Evolutionary conservation across 2,329 filamentous ascomycete genomes (phyloP).

Genomic region (Chaetomium olivaceum): DNA sequence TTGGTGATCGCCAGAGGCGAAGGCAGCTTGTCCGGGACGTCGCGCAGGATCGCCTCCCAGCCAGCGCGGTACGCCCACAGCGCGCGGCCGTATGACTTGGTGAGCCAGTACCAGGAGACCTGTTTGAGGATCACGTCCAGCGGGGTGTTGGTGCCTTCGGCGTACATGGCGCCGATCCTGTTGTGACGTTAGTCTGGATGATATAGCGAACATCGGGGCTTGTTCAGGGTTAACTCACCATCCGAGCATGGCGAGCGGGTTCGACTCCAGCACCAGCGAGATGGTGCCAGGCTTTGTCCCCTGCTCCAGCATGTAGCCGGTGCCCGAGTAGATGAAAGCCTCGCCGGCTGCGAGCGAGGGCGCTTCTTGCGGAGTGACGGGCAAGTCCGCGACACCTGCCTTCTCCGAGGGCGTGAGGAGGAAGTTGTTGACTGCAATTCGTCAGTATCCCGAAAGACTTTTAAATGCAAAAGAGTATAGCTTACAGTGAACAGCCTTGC

Average conservation of each 20-base stretch:
- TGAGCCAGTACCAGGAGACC: slow-evolving; percentile 20
- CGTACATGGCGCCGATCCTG: slow-evolving; percentile 17
- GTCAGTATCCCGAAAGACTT: not conserved
- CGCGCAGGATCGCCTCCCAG: slow-evolving; percentile 12
- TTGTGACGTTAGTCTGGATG: not conserved
- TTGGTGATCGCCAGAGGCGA: slow-evolving; percentile 18
- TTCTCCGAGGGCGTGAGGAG: slow-evolving; percentile 26
- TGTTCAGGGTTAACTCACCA: slow-evolving; percentile 40
- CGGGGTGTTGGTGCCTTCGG: not conserved
- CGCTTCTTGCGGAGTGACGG: slow-evolving; percentile 39
- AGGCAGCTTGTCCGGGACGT: not conserved
- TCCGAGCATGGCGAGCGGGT: slow-evolving; percentile 56
- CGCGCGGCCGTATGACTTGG: slow-evolving; percentile 7
- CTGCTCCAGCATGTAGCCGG: slow-evolving; percentile 55
- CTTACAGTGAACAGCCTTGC: slow-evolving; percentile 45
- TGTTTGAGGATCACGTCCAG: slow-evolving; percentile 14
- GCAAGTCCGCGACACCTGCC: slow-evolving; percentile 11
- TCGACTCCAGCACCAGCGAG: slow-evolving; percentile 53
- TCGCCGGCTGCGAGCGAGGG: slow-evolving; percentile 39
- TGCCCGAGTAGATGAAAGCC: slow-evolving; percentile 44
- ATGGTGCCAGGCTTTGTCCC: slow-evolving; percentile 57
- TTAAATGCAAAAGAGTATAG: not conserved
- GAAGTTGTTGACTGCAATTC: slow-evolving; percentile 20
- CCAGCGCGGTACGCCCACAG: slow-evolving; percentile 14
- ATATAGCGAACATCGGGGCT: not conserved